Base-by-base conservation (phyloP, 148 eudicot species). In the Talinum fruticosum region DNA sequence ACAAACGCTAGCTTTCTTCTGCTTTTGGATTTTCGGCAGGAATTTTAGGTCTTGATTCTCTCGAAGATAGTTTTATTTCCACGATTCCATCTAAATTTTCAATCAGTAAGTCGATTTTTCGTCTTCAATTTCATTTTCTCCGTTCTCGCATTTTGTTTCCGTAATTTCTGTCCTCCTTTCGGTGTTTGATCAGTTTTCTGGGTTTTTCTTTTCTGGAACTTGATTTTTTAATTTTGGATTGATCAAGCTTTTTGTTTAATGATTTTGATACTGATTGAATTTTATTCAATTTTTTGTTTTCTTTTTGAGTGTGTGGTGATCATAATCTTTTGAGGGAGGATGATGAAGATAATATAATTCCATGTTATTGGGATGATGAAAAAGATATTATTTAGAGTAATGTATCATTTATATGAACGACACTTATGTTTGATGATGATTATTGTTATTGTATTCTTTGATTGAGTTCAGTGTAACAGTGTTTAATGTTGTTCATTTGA, bases 71-170 rank as follows among this genome's bases (percentile, higher is more conserved):
- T 53, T 69, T 13, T 26, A 35, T 77, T 47, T 67, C 18, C n/a
- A 54, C 65, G 61, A 69, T 45, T 70, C 71, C 78, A 66, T 76
- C 61, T 15, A 54, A 70, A 28, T n/a, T 47, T 57, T 76, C 2
- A 28, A 69, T 54, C 54, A 37, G 80, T 78, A 78, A 78, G 74
- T 69, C 2, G 64, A 36, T 8, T 78, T n/a, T 35, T 70, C 38
- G 10, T n/a, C 33, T 19, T 3, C 6, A 13, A 26, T 29, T 70
- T 67, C 23, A 10, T 65, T n/a, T n/a, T n/a, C 51, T 41, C 13
- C 14, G 47, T 5, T 41, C 47, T 4, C 12, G 23, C 51, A 30
- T 65, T 30, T 8, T 29, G 41, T 68, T 68, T 19, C 24, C 19
- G 33, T 70, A 38, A 8, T 38, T 70, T 30, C 7, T 32, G 62